phyloP scores from a whole-genome alignment of 495 filamentous ascomycete genomes.

The Tuber melanosporum region DNA sequence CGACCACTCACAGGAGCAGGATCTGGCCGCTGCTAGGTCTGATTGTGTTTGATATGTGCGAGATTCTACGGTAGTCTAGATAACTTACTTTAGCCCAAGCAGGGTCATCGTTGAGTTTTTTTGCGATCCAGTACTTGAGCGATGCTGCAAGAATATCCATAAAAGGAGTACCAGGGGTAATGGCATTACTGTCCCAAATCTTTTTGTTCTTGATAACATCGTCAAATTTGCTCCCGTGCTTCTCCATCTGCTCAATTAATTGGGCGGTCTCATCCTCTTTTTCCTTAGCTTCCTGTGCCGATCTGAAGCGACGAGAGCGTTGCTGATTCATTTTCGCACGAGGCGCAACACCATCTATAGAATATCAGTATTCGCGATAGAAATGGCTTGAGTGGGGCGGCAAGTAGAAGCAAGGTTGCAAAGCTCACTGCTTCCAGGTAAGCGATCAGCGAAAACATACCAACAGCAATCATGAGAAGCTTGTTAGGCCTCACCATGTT shows the following conservation, averaged over 20 bases:
- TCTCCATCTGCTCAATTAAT: constrained; percentile 70
- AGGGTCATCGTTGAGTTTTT: constrained; percentile 95
- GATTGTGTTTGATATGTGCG: too few relatives aligned
- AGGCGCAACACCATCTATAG: constrained; percentile 70
- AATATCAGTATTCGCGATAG: constrained; percentile 10
- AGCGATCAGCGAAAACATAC: constrained; percentile 52
- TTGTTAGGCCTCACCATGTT: constrained; percentile 97
- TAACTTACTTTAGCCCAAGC: constrained; percentile 72
- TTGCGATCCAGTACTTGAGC: constrained; percentile 88
- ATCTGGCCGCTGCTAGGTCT: too few relatives aligned
- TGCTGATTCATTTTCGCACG: constrained; percentile 99
- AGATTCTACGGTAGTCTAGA: not conserved
- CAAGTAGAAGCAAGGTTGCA: constrained; percentile 48
- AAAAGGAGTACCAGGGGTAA: constrained; percentile 96
- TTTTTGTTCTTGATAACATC: constrained; percentile 64
- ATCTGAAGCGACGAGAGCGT: constrained; percentile 86
- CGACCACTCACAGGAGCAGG: too few relatives aligned
- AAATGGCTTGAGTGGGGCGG: constrained; percentile 51
- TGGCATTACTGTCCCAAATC: constrained; percentile 96
- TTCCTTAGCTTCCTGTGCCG: constrained; percentile 87
- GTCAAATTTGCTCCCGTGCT: constrained; percentile 57
- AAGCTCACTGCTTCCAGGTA: constrained; percentile 26
- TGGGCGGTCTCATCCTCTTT: constrained; percentile 88
- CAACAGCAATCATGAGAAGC: constrained; percentile 93
- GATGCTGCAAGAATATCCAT: constrained; percentile 94